Base-by-base conservation (phyloP, 129 eudicot species). In the Flaveria robusta region DNA sequence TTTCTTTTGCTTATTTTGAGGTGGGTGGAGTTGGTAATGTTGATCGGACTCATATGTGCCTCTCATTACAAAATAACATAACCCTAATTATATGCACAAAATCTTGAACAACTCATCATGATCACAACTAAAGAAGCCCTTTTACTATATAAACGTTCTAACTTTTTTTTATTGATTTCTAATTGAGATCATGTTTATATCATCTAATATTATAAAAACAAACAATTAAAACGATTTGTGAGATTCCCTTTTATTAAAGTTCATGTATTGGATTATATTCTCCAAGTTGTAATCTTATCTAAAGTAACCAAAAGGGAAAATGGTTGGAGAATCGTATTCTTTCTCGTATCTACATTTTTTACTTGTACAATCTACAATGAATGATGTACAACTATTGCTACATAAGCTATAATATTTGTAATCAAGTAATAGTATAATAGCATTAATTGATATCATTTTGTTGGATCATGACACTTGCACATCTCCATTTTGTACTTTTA, bases 1-100 rank as follows among this genome's bases (percentile, higher is more conserved):
- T 63, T 75, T 83, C 74, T 62, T 74, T 78, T 74, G 69, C 76
- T 73, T 79, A 62, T 68, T 64, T 79, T 79, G 79, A 45, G 74
- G 66, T 10, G 59, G 45, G 49, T 69, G 71, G 55, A 69, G 83
- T 77, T 71, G 78, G 81, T 79, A 50, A 34, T n/a, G 47, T 24
- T 73, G 1, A 56, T 75, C 63, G 41, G 39, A 16, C 12, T 63
- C 68, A 15, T 51, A 24, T 54, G 41, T 68, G 63, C 83, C 87
- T 70, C 72, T 70, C 74, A 79, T 60, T 69, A 75, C 75, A 75
- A 68, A 74, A 27, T 34, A 34, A 34, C 39, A 70, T 29, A 74
- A 71, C 54, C 79, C 52, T 81, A 54, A 65, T 65, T 51, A 74
- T 68, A 19, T 41, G 72, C 66, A 42, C 49, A 70, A 47, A 37